A percentile compares a stretch with the other conserved stretches of the same genome.
These are phyloP conservation scores for Claviceps humidiphila DNA, from an alignment of 2,329 filamentous ascomycete genomes.

Conservation along the genomic window DNA sequence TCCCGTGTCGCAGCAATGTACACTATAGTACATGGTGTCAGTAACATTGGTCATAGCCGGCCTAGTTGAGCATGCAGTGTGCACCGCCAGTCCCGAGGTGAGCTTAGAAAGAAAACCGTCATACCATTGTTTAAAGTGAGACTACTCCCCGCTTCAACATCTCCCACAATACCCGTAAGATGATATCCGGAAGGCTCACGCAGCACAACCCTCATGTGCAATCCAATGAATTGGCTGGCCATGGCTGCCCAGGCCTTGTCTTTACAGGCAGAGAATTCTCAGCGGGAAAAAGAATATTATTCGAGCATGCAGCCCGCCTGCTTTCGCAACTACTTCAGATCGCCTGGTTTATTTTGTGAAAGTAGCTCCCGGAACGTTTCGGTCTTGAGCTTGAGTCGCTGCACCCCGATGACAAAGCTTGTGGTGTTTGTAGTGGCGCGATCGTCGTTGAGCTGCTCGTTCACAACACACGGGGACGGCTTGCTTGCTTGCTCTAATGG, in stretches of 20 bases:
- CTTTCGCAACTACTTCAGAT: no score
- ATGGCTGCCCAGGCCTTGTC: conserved; percentile 10
- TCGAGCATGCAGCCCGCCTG: no score
- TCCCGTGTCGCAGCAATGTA: conserved; percentile 29
- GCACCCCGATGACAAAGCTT: no score
- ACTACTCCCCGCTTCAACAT: conserved; percentile 52
- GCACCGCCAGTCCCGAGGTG: background rate
- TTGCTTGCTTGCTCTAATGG: no score
- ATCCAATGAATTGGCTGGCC: conserved; percentile 58
- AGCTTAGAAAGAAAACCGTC: conserved; percentile 9
- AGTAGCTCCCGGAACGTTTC: no score
- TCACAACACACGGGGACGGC: no score
- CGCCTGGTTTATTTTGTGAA: no score
- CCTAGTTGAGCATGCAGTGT: background rate
- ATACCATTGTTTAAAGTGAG: conserved; percentile 61
- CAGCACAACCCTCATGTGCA: conserved; percentile 63
- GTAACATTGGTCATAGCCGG: background rate
- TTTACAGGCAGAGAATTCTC: background rate
- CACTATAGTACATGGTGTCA: conserved; percentile 15
- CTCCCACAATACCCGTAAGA: conserved; percentile 57
- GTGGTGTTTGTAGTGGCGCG: no score
- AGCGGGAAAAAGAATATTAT: background rate
- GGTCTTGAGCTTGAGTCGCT: no score
- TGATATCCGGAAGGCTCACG: conserved; percentile 49
- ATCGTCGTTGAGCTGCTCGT: no score